A percentile compares a stretch with the other conserved stretches of the same genome.
These are phyloP conservation scores for Neophaeococcomyces aloes DNA, from an alignment of 2,329 filamentous ascomycete species.

Conservation along the genomic window DNA sequence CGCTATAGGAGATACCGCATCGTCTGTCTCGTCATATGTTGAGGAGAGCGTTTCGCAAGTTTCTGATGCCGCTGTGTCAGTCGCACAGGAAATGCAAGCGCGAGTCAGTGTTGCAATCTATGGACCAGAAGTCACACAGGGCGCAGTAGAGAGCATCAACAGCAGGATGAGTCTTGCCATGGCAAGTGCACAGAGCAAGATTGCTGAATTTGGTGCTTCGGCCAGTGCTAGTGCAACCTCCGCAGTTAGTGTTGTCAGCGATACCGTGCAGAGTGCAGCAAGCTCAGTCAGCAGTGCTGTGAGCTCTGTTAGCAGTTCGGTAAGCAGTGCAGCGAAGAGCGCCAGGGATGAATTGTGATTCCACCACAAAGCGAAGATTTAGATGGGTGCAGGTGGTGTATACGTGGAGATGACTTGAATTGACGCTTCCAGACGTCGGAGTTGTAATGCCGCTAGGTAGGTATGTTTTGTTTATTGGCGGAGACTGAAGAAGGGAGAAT, in stretches of 20 bases:
- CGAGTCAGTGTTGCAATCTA: constrained; percentile 38
- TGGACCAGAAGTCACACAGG: constrained; percentile 30
- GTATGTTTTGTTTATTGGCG: too few species aligned
- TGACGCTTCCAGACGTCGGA: too few species aligned
- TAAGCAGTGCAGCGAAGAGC: constrained; percentile 34
- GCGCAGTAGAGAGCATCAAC: constrained; percentile 28
- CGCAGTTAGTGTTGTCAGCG: constrained; percentile 30
- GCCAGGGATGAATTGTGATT: constrained; percentile 46
- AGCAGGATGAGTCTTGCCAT: constrained; percentile 25
- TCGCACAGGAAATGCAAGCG: constrained; percentile 13
- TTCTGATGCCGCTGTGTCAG: constrained; percentile 17
- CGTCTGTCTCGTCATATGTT: constrained; percentile 37
- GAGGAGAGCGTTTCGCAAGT: constrained; percentile 31
- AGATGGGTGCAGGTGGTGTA: too few species aligned
- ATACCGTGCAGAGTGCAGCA: constrained; percentile 37
- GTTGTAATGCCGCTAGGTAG: too few species aligned
- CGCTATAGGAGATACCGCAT: constrained; percentile 34
- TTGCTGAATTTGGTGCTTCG: constrained; percentile 21
- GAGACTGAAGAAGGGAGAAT: too few species aligned
- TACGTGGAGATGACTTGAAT: too few species aligned
- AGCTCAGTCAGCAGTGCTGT: constrained; percentile 38
- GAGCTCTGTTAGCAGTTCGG: too few species aligned
- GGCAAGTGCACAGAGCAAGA: constrained; percentile 27
- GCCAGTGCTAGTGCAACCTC: constrained; percentile 23
- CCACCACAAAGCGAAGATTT: too few species aligned